These are phyloP conservation scores for Hygrocybe punicea DNA, from an alignment of 768 basidiomycete genomes.

Conservation along the genomic window DNA sequence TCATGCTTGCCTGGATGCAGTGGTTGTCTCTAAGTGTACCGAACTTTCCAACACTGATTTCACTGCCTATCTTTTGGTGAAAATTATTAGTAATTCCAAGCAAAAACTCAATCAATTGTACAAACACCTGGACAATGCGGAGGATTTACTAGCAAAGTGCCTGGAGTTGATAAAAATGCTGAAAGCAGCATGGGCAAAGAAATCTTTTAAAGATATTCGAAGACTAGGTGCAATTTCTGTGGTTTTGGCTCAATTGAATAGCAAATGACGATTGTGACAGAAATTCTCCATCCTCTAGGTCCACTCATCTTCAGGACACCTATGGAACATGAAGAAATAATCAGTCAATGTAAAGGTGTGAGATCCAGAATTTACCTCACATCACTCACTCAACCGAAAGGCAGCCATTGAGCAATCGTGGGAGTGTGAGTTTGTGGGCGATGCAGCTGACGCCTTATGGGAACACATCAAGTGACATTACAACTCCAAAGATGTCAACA, in stretches of 20 bases:
- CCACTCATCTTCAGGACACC: background rate
- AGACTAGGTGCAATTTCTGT: background rate
- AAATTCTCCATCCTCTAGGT: background rate
- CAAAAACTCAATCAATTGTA: background rate
- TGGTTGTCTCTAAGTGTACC: background rate
- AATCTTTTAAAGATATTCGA: background rate
- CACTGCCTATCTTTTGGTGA: background rate
- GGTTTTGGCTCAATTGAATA: background rate
- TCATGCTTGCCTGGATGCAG: background rate
- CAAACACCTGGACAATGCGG: background rate
- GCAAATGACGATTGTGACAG: background rate
- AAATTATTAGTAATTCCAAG: background rate
- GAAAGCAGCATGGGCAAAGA: background rate
- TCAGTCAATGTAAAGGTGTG: background rate
- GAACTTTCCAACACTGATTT: background rate
- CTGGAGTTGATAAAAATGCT: background rate
- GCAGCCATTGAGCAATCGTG: conserved; percentile 1
- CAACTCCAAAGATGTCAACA: background rate
- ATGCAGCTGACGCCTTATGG: background rate
- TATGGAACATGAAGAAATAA: too few relatives aligned
- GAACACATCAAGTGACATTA: background rate
- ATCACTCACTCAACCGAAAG: background rate
- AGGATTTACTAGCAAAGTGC: background rate
- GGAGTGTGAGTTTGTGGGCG: background rate
- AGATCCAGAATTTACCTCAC: background rate